A percentile compares a stretch with the other conserved stretches of the same genome.
Conservation (phyloP, 495 filamentous ascomycete species). For the Hypoxylon lienhwacheense region DNA sequence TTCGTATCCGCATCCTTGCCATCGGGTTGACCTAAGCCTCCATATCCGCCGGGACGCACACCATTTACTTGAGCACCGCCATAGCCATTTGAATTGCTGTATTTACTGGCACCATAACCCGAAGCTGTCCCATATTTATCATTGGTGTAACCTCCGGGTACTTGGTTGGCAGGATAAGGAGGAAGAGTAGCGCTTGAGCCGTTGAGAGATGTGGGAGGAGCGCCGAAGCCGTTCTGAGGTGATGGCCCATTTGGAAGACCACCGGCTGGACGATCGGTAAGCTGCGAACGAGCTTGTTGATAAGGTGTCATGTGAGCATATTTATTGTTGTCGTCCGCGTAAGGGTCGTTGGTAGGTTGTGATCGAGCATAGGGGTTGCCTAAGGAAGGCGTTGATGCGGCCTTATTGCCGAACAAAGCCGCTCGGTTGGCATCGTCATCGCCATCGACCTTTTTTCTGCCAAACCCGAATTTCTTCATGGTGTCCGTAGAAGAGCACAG, state of each 20-base stretch:
- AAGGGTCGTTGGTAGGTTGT: conserved; percentile 59
- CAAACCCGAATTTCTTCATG: conserved; percentile 68
- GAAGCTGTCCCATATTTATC: conserved; percentile 63
- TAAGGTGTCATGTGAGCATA: conserved; percentile 48
- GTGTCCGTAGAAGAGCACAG: neutral
- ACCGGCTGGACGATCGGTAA: conserved; percentile 28
- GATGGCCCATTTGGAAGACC: conserved; percentile 47
- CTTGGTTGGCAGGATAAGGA: conserved; percentile 22
- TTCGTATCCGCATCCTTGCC: conserved; percentile 62
- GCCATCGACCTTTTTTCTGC: conserved; percentile 64
- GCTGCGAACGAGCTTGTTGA: conserved; percentile 38
- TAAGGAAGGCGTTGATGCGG: conserved; percentile 53
- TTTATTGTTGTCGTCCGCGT: conserved; percentile 57
- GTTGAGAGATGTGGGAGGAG: conserved; percentile 24
- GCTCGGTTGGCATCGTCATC: conserved; percentile 61
- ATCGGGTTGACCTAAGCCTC: conserved; percentile 62
- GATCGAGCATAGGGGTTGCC: conserved; percentile 74
- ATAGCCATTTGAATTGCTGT: conserved; percentile 45
- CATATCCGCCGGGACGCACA: conserved; percentile 70
- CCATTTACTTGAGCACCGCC: conserved; percentile 17
- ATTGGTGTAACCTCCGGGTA: conserved; percentile 54
- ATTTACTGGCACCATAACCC: conserved; percentile 68
- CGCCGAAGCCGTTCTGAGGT: conserved; percentile 30
- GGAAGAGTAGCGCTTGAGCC: conserved; percentile 22
- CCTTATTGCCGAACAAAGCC: conserved; percentile 67